These are phyloP conservation scores for Elaphomyces granulatus DNA, from an alignment of 495 filamentous ascomycete genomes.

Conservation along the genomic window DNA sequence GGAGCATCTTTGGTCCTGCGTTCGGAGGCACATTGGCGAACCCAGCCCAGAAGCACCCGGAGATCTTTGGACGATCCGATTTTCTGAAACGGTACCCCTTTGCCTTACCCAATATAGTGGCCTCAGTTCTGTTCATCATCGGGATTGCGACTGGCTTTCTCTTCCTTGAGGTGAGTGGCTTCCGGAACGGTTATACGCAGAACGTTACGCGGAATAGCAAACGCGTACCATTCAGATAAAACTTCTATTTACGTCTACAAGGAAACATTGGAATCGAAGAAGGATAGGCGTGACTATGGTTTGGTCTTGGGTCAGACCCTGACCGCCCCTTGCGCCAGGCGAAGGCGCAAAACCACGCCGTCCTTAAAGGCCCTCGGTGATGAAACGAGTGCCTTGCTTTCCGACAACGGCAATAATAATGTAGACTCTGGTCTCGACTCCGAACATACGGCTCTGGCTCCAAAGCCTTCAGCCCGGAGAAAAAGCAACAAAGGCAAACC, in stretches of 20 bases:
- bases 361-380: conserved; percentile 16
- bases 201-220: too few relatives aligned
- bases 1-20: conserved; percentile 75
- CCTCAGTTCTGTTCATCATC: conserved; percentile 53
- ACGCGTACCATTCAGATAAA: background rate
- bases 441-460: background rate
- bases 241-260: conserved; percentile 14
- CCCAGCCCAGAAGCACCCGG: conserved; percentile 54
- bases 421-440: conserved; percentile 1
- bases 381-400: conserved; percentile 28
- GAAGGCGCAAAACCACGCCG: conserved; percentile 9
- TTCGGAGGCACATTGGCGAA: conserved; percentile 77
- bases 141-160: conserved; percentile 56
- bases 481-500: background rate
- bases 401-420: conserved; percentile 3
- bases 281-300: conserved; percentile 52
- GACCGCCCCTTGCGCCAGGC: conserved; percentile 16
- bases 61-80: conserved; percentile 46
- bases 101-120: conserved; percentile 66
- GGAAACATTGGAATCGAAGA: conserved; percentile 60
- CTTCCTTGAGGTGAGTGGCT: conserved; percentile 41
- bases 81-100: conserved; percentile 69
- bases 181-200: too few relatives aligned
- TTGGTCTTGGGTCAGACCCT: conserved; percentile 44
- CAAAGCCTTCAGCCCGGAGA: background rate